Base-by-base conservation (phyloP, 345 rosid species). In the Psidium friedrichsthalianum region DNA sequence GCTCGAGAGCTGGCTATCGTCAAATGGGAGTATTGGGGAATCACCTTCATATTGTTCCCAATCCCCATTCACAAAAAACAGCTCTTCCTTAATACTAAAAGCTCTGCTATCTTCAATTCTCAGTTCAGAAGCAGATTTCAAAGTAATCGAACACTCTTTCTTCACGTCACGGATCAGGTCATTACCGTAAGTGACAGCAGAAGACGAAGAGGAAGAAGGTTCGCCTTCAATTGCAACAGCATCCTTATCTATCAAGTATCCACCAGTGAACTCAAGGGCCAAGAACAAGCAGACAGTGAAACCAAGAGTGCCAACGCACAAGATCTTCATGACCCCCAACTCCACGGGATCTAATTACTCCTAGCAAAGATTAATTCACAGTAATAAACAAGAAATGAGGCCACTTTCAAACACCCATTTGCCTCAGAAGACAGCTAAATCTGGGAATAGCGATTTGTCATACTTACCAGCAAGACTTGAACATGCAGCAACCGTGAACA, bases 1-100 rank as follows among this genome's bases (percentile, higher is more conserved):
- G 81, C 51, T 82, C 1, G 87, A 74, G 36, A 85, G 74, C 6
- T 85, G 88, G 18, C 88, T 85, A 69, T 93, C 91, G 86, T 93
- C 90, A 87, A 92, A 94, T 2, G 99, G 99, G 87, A 96, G 82
- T 74, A 95, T 89, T 32, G 98, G 98, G 86, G 95, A 89, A 85
- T 89, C 87, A 32, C 93, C 95, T 0, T 74, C 57, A 44, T 90
- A 94, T 88, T 96, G 96, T 22, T 42, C 55, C 99, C 99, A 96
- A 89, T 95, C 96, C 80, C 99, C 98, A 90, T 93, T 86, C 47
- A 85, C 86, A 51, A 96, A 92, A 84, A 36, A 52, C 57, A 94
- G 88, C 25, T 86, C 92, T 51, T 91, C 93, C 88, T 87, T 93
- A 80, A 93, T 89, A 9, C 89, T 78, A 89, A 87, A 90, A 74